Percentiles rank a stretch among this genome's conserved stretches.
phyloP scores from a whole-genome alignment of 495 filamentous ascomycete species.

The Barbatosphaeria neglecta region DNA sequence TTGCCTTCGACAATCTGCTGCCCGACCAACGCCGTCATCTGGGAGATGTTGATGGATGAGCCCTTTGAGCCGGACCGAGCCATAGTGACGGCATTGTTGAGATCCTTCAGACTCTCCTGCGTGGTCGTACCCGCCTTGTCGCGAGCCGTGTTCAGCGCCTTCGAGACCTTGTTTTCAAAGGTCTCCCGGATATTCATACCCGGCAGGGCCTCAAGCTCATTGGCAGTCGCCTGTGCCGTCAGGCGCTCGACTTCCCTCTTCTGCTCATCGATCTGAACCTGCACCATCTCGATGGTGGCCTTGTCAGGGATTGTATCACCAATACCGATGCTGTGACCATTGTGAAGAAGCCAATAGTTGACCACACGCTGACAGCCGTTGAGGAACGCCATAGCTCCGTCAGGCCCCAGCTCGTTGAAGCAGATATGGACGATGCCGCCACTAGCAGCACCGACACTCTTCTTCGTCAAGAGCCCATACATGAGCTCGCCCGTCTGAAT shows the following conservation, averaged over 20 bases:
- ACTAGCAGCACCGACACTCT: conserved; percentile 76
- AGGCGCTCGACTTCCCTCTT: conserved; percentile 69
- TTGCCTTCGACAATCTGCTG: conserved; percentile 98
- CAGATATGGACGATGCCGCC: conserved; percentile 91
- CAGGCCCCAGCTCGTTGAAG: conserved; percentile 81
- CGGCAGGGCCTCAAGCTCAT: conserved; percentile 74
- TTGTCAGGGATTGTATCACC: conserved; percentile 93
- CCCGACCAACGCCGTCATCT: conserved; percentile 95
- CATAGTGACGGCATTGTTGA: conserved; percentile 95
- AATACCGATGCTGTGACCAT: conserved; percentile 96
- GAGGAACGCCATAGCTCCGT: conserved; percentile 86
- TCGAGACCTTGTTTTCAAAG: conserved; percentile 90
- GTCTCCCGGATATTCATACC: conserved; percentile 98
- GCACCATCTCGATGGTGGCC: conserved; percentile 68
- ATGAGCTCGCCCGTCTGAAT: conserved; percentile 82
- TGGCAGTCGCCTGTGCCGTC: conserved; percentile 66
- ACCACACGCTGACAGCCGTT: conserved; percentile 88
- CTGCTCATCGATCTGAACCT: conserved; percentile 61
- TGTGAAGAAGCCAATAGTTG: conserved; percentile 95
- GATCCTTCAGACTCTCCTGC: conserved; percentile 81
- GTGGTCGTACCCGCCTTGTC: conserved; percentile 90
- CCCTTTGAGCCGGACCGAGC: conserved; percentile 93
- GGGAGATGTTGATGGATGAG: conserved; percentile 96
- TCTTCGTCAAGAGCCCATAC: conserved; percentile 84
- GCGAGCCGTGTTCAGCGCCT: conserved; percentile 87